Base-by-base conservation (phyloP, 352 stramenopile genomes). In the Nothophytophthora sp. region DNA sequence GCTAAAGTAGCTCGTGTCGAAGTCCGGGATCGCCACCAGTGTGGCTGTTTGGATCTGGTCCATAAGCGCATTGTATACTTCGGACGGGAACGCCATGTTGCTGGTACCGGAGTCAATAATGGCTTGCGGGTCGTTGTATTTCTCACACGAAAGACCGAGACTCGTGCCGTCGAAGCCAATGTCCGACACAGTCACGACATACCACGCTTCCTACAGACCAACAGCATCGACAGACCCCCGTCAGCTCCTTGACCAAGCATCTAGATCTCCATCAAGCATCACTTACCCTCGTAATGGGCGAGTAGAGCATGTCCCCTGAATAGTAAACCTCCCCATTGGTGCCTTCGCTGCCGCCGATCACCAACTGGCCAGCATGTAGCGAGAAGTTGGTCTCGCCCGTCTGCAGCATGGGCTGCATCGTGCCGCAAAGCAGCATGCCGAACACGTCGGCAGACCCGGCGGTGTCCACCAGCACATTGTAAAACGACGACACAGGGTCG, bases 31-130 rank as follows among this genome's bases (percentile, higher is more conserved):
- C 5, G 67, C 73, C 4, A 53, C 49, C 35, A 84, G 46, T n/a
- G 79, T 92, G 12, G 68, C 81, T 2, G 68, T 37, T 36, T 75
- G 65, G 55, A 94, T 90, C 55, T 79, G 65, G 18, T 63, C 45
- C 70, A 94, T 86, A 1, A 94, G 64, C 5, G 81, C 69, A 24
- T 86, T 88, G 56, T 94, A 94, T 15, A 92, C 72, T 29, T 77
- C 63, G 0, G 81, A 73, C 9, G 84, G 79, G 52, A 94, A 87
- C 16, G 81, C 73, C 36, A 94, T 63, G 49, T 94, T 94, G 53
- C 81, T 94, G 6, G 84, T 91, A 9, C 84, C 84, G 2, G 81
- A 91, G 50, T 94, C 84, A 10, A 94, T 55, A 43, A 94, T 92
- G 9, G 84, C 77, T 61, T 93, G 60, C 18, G 84, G 84, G 0